phyloP scores from a whole-genome alignment of 2,329 filamentous ascomycete species.

The Thielaviopsis punctulata region DNA sequence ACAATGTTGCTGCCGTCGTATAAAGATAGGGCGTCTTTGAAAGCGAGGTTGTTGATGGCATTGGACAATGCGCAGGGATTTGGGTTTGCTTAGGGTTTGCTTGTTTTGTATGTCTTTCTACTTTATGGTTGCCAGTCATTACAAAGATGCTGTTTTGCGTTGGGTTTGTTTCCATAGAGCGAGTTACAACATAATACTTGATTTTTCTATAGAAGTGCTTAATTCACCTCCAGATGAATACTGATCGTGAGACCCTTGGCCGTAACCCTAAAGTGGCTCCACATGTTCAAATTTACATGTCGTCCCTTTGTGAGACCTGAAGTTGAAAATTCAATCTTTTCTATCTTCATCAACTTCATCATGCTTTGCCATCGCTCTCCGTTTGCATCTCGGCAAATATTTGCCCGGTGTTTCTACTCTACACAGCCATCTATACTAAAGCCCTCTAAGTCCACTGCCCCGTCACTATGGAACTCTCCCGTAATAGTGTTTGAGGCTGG shows the following conservation, averaged over 20 bases:
- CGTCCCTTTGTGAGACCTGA: background rate
- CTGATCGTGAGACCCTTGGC: background rate
- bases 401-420: background rate
- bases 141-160: background rate
- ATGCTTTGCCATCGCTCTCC: background rate
- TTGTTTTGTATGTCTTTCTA: background rate
- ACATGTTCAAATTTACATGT: background rate
- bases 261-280: background rate
- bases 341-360: background rate
- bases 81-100: constrained; percentile 49
- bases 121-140: background rate
- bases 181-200: background rate
- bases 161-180: background rate
- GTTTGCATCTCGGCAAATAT: background rate
- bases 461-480: constrained; percentile 6
- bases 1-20: constrained; percentile 78
- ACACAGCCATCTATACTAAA: too few relatives aligned
- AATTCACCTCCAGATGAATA: too few relatives aligned
- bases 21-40: constrained; percentile 47
- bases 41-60: constrained; percentile 63
- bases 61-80: constrained; percentile 81
- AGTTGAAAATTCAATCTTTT: background rate
- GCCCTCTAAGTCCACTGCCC: background rate
- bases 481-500: constrained; percentile 1
- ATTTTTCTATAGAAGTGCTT: background rate